Percentiles rank a stretch among this genome's conserved stretches.
Evolutionary conservation across 2,329 filamentous ascomycete genomes (phyloP).

Genomic region (Fusarium camptoceras): DNA sequence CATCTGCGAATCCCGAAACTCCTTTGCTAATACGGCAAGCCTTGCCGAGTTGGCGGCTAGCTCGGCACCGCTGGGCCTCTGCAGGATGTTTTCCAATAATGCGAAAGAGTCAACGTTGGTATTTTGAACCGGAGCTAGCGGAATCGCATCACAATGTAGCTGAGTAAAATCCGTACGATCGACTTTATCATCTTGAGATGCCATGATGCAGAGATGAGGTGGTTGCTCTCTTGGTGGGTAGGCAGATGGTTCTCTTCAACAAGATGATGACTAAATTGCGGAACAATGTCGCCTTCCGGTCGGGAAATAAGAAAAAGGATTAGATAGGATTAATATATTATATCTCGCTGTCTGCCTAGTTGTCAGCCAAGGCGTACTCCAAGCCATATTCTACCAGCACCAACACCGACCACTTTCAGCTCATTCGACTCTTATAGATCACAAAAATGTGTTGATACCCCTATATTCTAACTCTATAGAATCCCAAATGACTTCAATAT

Average conservation of each 20-base stretch:
- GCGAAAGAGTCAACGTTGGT: background rate
- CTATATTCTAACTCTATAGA: too few relatives aligned
- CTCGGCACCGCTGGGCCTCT: background rate
- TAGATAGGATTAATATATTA: background rate
- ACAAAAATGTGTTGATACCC: background rate
- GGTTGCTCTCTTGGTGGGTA: background rate
- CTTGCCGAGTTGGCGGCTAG: conserved; percentile 2
- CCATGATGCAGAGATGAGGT: too few relatives aligned
- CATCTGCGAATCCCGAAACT: conserved; percentile 4
- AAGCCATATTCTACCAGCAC: background rate
- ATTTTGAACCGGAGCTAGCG: background rate
- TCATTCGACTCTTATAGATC: rapidly evolving
- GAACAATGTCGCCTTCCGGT: too few relatives aligned
- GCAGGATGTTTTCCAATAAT: background rate
- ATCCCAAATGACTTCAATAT: background rate
- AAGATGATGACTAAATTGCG: too few relatives aligned
- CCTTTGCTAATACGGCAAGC: background rate
- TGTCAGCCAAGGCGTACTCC: conserved; percentile 24
- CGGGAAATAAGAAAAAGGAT: rapidly evolving
- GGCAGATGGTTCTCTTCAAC: too few relatives aligned
- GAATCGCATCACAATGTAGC: rapidly evolving
- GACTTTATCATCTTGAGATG: background rate
- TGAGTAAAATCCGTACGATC: background rate
- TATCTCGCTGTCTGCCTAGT: conserved; percentile 2
- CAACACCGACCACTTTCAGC: background rate